phyloP scores from a whole-genome alignment of 1,139 yeast species.

The Suhomyces bribrorum region DNA sequence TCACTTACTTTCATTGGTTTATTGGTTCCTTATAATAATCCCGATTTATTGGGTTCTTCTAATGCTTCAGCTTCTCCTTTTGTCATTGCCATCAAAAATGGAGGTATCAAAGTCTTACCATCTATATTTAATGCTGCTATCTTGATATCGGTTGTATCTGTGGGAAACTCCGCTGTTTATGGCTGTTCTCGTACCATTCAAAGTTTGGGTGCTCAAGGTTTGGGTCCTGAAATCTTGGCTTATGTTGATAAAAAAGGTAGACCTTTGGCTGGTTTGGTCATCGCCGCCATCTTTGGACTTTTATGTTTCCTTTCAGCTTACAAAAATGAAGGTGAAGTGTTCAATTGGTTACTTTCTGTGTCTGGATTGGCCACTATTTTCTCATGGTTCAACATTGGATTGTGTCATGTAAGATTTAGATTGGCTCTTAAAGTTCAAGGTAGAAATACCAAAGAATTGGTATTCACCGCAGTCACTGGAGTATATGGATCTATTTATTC shows the following conservation, averaged over 20 bases:
- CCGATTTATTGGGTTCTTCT: slow-evolving; percentile 33
- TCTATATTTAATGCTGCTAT: slow-evolving; percentile 47
- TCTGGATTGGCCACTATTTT: slow-evolving; percentile 45
- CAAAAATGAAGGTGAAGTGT: slow-evolving; percentile 37
- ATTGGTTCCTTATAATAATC: slow-evolving; percentile 36
- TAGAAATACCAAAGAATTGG: slow-evolving; percentile 31
- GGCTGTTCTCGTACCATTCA: slow-evolving; percentile 47
- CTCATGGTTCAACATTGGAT: slow-evolving; percentile 45
- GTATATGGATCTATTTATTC: slow-evolving; percentile 38
- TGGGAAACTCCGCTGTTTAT: slow-evolving; percentile 47
- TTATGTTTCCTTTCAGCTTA: slow-evolving; percentile 46
- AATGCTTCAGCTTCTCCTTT: slow-evolving; percentile 44
- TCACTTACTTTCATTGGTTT: slow-evolving; percentile 42
- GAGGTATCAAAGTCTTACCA: slow-evolving; percentile 44
- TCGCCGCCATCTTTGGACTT: slow-evolving; percentile 39
- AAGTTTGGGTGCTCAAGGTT: slow-evolving; percentile 42
- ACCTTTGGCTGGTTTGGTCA: slow-evolving; percentile 42
- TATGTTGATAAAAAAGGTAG: slow-evolving; percentile 46
- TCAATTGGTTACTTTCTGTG: slow-evolving; percentile 44
- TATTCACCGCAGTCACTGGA: slow-evolving; percentile 32
- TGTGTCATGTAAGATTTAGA: slow-evolving; percentile 43
- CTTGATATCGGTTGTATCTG: slow-evolving; percentile 43
- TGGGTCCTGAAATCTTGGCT: slow-evolving; percentile 37
- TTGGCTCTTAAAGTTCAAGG: slow-evolving; percentile 35
- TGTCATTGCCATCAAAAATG: slow-evolving; percentile 45